phyloP scores from a whole-genome alignment of 2,329 filamentous ascomycete species.

The Nigrospora oryzae region DNA sequence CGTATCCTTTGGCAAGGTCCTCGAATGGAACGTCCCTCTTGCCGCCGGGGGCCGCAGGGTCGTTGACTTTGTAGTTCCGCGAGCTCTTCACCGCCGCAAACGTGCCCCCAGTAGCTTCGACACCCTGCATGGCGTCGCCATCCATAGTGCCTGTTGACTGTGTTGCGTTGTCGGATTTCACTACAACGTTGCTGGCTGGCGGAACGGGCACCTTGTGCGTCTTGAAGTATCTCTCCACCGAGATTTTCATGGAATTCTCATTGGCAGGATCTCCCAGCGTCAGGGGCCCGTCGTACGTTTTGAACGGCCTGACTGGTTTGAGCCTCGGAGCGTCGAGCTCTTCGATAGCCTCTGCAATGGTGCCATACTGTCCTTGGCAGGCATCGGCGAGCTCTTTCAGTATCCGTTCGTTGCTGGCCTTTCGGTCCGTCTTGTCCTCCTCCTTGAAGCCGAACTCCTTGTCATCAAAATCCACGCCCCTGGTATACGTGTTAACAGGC shows the following conservation, averaged over 20 bases:
- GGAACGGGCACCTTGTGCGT: conserved; percentile 69
- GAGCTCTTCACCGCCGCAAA: conserved; percentile 67
- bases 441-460: conserved; percentile 85
- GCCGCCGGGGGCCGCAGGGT: conserved; percentile 64
- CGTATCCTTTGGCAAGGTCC: conserved; percentile 83
- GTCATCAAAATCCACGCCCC: conserved; percentile 91
- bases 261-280: conserved; percentile 74
- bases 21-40: conserved; percentile 77
- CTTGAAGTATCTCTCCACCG: conserved; percentile 84
- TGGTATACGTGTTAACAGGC: conserved; percentile 21
- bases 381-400: conserved; percentile 57
- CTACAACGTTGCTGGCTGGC: conserved; percentile 69
- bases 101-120: conserved; percentile 31
- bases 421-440: conserved; percentile 67
- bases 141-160: conserved; percentile 25
- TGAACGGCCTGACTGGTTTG: conserved; percentile 67
- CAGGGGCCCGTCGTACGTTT: conserved; percentile 70
- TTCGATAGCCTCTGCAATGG: conserved; percentile 74
- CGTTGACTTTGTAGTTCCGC: conserved; percentile 74
- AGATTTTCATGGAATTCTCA: conserved; percentile 68
- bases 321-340: conserved; percentile 70
- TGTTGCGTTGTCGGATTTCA: conserved; percentile 41
- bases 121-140: conserved; percentile 37
- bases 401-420: conserved; percentile 68
- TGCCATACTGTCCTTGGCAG: conserved; percentile 71